Evolutionary conservation across 192 early-diverging fungal genomes (phyloP), one percentile per base, ranked within the genome.

Genomic region (Coemansia asiatica): DNA sequence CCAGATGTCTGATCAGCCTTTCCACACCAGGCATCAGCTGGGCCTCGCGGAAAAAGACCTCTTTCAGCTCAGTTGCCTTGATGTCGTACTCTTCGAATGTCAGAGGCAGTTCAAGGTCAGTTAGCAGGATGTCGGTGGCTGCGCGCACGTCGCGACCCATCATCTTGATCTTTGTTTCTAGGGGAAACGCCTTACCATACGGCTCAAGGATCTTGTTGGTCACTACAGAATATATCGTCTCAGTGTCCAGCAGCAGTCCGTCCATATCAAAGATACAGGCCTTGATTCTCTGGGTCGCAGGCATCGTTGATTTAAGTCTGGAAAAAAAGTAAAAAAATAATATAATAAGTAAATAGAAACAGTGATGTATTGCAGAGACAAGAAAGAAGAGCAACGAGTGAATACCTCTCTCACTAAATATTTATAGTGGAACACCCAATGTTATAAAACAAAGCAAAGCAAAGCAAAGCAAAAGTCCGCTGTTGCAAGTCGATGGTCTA

Each of bases 171-270:
- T 91, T 93, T 67, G 89, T 82, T 48, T 89, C 88, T 35, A 86
- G 85, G 12, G 82, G 79, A 60, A 89, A 90, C 8, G 49, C 73
- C 63, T 86, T 84, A 31, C 91, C 90, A 64, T 87, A 91, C 56
- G 90, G 90, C 47, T 75, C 85, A 27, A 96, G 79, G 60, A 98
- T 90, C 81, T 77, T 85, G 84, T 89, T 85, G 8, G 93, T 92
- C 19, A 95, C 94, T 69, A 91, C 81, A 6, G 92, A 89, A 75
- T 97, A 97, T 59, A 97, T 87, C 19, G 84, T 81, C 81, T 97
- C 95, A 9, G 95, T 95, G 69, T 95, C 92, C 22, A 91, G 80
- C 35, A 92, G 83, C 26, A 91, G 83, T 35, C 91, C 91, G 56
- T 92, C 91, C 90, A 92, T 92, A 56, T 92, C 90, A 68, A 92